Evolutionary conservation across 352 stramenopile genomes (phyloP).

Genomic region (Stramenopiles sp.): DNA sequence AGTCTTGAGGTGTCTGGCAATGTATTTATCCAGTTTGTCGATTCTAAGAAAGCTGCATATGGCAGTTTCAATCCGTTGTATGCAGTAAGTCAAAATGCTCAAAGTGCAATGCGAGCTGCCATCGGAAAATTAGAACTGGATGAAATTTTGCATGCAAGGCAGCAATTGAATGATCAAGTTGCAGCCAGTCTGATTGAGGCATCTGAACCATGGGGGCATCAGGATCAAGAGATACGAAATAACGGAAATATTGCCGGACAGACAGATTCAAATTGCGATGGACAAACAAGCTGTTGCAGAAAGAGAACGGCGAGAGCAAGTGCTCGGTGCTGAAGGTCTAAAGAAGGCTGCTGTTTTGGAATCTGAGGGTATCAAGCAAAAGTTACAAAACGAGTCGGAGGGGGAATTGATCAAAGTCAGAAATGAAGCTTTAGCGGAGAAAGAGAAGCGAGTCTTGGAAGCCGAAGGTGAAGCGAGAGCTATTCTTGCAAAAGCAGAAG

Average conservation of each 20-base stretch:
- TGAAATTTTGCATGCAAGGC: conserved; percentile 53
- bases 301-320: conserved; percentile 41
- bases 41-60: conserved; percentile 42
- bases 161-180: conserved; percentile 44
- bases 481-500: conserved; percentile 34
- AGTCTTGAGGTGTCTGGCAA: conserved; percentile 40
- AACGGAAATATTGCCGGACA: conserved; percentile 55
- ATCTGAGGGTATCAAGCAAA: conserved; percentile 54
- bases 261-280: conserved; percentile 53
- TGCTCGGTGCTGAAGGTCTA: conserved; percentile 49
- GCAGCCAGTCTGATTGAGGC: conserved; percentile 44
- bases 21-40: conserved; percentile 38
- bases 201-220: conserved; percentile 39
- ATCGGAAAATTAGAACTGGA: conserved; percentile 65
- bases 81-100: conserved; percentile 45
- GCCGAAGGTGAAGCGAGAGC: conserved; percentile 43
- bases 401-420: conserved; percentile 47
- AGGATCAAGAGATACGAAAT: conserved; percentile 46
- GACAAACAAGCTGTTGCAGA: conserved; percentile 60
- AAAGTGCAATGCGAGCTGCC: conserved; percentile 55
- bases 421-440: conserved; percentile 50
- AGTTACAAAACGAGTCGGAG: conserved; percentile 56
- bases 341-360: conserved; percentile 46
- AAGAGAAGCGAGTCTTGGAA: conserved; percentile 39
- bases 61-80: conserved; percentile 42